Evolutionary conservation across 2,329 filamentous ascomycete genomes (phyloP).

Genomic region (Phoma sp.): DNA sequence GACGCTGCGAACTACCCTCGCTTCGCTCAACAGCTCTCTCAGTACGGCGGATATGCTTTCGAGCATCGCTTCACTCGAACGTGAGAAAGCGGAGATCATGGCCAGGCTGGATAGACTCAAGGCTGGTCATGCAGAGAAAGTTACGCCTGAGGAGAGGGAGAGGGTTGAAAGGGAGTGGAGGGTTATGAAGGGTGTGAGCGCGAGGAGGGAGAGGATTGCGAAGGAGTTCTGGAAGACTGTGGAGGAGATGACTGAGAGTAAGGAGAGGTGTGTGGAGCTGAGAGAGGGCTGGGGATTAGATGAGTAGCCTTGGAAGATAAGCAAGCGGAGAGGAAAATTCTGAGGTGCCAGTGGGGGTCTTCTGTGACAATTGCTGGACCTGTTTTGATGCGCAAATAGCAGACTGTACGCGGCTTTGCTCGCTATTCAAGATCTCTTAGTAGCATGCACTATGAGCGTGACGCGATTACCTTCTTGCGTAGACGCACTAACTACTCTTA

Average conservation of each 20-base stretch:
- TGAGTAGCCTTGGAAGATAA: slow-evolving; percentile 25
- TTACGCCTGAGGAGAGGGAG: slow-evolving; percentile 57
- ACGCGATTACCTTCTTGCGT: too few species aligned
- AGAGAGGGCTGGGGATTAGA: slow-evolving; percentile 54
- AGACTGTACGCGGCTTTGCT: too few species aligned
- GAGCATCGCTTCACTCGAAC: slow-evolving; percentile 52
- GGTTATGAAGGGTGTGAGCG: slow-evolving; percentile 49
- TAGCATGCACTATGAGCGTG: too few species aligned
- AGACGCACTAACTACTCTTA: too few species aligned
- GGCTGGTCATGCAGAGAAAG: slow-evolving; percentile 51
- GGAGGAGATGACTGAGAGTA: slow-evolving; percentile 55
- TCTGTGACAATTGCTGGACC: too few species aligned
- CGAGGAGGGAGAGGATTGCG: slow-evolving; percentile 56
- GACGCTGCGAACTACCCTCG: slow-evolving; percentile 55
- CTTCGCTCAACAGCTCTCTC: slow-evolving; percentile 55
- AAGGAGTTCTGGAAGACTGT: slow-evolving; percentile 59
- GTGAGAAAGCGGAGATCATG: slow-evolving; percentile 51
- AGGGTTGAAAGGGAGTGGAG: slow-evolving; percentile 55
- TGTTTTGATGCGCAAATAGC: too few species aligned
- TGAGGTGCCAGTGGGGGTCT: too few species aligned
- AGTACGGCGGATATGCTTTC: slow-evolving; percentile 58
- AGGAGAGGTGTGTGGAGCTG: slow-evolving; percentile 55
- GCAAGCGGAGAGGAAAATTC: too few species aligned
- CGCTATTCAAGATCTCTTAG: too few species aligned
- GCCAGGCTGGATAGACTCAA: slow-evolving; percentile 51